Percentiles rank a stretch among this genome's conserved stretches.
These are phyloP conservation scores for Trichophyton rubrum DNA, from an alignment of 2,329 filamentous ascomycete species.

Conservation along the genomic window DNA sequence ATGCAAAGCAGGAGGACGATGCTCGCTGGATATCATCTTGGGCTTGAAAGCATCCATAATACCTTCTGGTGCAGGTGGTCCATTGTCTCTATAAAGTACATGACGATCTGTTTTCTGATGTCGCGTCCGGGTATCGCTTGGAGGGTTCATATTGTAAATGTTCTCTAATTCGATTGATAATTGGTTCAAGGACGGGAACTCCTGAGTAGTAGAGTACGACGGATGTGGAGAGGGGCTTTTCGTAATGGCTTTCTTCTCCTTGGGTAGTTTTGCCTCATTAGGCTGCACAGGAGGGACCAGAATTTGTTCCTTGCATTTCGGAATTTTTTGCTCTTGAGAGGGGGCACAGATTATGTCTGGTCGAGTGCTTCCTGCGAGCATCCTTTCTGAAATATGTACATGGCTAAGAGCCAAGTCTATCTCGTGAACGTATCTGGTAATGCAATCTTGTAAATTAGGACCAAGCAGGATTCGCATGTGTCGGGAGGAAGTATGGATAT, in stretches of 20 bases:
- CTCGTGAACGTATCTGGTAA: neutral
- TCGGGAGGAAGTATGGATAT: neutral
- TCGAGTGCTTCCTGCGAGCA: neutral
- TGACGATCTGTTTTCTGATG: neutral
- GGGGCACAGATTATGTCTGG: neutral
- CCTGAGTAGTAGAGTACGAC: neutral
- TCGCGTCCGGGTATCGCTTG: neutral
- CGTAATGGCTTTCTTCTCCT: neutral
- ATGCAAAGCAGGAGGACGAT: neutral
- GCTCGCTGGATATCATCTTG: neutral
- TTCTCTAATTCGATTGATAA: neutral
- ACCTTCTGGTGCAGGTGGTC: neutral
- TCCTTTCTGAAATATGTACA: neutral
- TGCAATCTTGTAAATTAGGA: slow-evolving; percentile 2
- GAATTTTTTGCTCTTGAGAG: neutral
- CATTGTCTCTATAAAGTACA: neutral
- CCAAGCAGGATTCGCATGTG: neutral
- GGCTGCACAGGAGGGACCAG: neutral
- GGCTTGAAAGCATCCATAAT: neutral
- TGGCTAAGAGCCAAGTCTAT: neutral
- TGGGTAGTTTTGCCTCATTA: neutral
- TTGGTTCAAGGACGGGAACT: neutral
- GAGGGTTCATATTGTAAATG: neutral
- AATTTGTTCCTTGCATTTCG: neutral
- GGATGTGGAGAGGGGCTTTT: neutral